A percentile compares a stretch with the other conserved stretches of the same genome.
These are phyloP conservation scores for Lecanicillium sp. DNA, from an alignment of 2,329 filamentous ascomycete species.

Conservation along the genomic window DNA sequence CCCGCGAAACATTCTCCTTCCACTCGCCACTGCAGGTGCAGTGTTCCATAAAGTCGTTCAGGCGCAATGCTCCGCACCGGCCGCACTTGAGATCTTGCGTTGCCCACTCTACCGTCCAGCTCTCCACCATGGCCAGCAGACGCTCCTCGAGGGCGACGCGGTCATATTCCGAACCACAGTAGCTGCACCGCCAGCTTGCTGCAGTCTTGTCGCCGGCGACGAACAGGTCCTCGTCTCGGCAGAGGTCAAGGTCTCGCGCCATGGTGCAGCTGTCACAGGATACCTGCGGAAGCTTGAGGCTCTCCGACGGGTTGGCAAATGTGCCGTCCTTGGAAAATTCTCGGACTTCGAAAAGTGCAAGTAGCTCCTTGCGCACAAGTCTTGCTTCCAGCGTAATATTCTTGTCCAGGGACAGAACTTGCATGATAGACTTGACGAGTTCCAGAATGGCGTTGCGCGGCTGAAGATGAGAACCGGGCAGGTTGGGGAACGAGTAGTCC, in stretches of 20 bases:
- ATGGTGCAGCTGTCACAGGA: conserved; percentile 89
- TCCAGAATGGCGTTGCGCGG: conserved; percentile 69
- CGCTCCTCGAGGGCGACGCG: conserved; percentile 77
- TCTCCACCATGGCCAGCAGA: conserved; percentile 70
- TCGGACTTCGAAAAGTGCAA: conserved; percentile 85
- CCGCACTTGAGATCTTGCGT: conserved; percentile 83
- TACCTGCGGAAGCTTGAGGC: conserved; percentile 64
- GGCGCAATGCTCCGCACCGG: conserved; percentile 62
- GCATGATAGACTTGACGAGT: conserved; percentile 87
- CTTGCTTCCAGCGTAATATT: conserved; percentile 84
- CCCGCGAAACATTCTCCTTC: conserved; percentile 61
- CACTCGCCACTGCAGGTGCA: conserved; percentile 88
- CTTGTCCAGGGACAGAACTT: conserved; percentile 84
- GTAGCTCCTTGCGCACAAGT: conserved; percentile 78
- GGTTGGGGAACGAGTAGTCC: conserved; percentile 78
- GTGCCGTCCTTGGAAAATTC: conserved; percentile 87
- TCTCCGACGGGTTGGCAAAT: conserved; percentile 78
- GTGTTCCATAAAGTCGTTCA: conserved; percentile 95
- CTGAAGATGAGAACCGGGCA: conserved; percentile 60
- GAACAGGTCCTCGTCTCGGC: conserved; percentile 77
- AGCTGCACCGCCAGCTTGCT: conserved; percentile 65
- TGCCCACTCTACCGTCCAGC: conserved; percentile 69
- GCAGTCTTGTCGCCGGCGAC: conserved; percentile 17
- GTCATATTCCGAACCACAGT: conserved; percentile 70
- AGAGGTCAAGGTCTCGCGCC: conserved; percentile 82